Conservation (phyloP, 441 rosid genomes). For the Melastoma candidum region DNA sequence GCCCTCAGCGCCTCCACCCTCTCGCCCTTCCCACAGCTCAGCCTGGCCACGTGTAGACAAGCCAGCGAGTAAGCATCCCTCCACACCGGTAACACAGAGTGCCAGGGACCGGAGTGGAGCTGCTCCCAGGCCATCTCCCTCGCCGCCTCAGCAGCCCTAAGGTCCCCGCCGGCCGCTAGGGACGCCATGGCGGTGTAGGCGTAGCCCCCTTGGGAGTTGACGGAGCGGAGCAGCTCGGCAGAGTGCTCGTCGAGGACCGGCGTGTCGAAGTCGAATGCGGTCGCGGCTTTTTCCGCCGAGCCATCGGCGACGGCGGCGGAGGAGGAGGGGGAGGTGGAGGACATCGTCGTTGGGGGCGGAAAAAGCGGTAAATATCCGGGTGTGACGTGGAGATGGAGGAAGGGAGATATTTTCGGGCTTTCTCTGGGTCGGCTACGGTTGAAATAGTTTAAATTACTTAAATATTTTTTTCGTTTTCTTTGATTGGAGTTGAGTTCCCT, state of each 20-base stretch:
- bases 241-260: slow-evolving; percentile 65
- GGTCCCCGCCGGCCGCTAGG: slow-evolving; percentile 62
- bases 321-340: slow-evolving; percentile 4
- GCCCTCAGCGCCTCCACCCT: slow-evolving; percentile 62
- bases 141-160: slow-evolving; percentile 85
- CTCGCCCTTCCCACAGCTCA: slow-evolving; percentile 53
- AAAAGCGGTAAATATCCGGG: too few relatives aligned
- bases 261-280: slow-evolving; percentile 35
- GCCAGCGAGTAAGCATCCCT: slow-evolving; percentile 96
- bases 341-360: too few relatives aligned
- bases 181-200: slow-evolving; percentile 68
- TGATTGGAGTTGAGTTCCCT: too few relatives aligned
- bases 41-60: slow-evolving; percentile 63
- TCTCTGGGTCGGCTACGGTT: too few relatives aligned
- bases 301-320: slow-evolving; percentile 6
- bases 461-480: too few relatives aligned
- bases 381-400: too few relatives aligned
- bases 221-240: slow-evolving; percentile 42
- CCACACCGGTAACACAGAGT: slow-evolving; percentile 88
- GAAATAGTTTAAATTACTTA: too few relatives aligned
- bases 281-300: slow-evolving; percentile 7
- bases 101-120: slow-evolving; percentile 98
- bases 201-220: slow-evolving; percentile 74
- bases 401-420: too few relatives aligned
- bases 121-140: slow-evolving; percentile 99